phyloP scores from a whole-genome alignment of 1,139 yeast genomes.

The Saccharomyces hybrid region DNA sequence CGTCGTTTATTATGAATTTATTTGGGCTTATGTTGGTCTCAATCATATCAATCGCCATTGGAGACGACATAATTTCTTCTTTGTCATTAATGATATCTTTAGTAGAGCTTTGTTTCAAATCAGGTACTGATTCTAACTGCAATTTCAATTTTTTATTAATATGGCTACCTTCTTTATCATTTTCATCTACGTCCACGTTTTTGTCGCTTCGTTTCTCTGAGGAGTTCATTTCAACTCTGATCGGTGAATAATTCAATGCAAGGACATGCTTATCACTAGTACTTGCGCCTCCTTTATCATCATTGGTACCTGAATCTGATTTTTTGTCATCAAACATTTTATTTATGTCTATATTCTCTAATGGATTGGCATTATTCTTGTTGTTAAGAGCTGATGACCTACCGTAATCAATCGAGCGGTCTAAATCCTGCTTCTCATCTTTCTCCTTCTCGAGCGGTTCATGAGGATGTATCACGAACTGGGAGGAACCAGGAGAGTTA shows the following conservation, averaged over 20 bases:
- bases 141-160: constrained; percentile 12
- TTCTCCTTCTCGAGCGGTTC: constrained; percentile 16
- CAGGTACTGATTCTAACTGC: constrained; percentile 13
- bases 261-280: constrained; percentile 10
- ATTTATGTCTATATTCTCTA: constrained; percentile 21
- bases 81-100: not conserved
- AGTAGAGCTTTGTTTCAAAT: constrained; percentile 6
- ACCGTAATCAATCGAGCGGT: constrained; percentile 4
- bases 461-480: constrained; percentile 14
- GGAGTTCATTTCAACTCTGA: constrained; percentile 16
- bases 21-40: constrained; percentile 16
- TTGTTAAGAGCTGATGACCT: constrained; percentile 1
- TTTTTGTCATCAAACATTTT: constrained; percentile 12
- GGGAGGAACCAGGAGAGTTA: not conserved
- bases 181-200: constrained; percentile 14
- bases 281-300: constrained; percentile 5
- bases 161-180: constrained; percentile 25
- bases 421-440: not conserved
- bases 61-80: constrained; percentile 7
- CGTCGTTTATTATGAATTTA: constrained; percentile 6
- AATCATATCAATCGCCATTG: constrained; percentile 10
- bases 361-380: constrained; percentile 2
- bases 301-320: not conserved
- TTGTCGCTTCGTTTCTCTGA: constrained; percentile 11
- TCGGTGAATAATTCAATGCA: constrained; percentile 15